Evolutionary conservation across 768 basidiomycete genomes (phyloP).

Genomic region (Lyophyllum shimeji): DNA sequence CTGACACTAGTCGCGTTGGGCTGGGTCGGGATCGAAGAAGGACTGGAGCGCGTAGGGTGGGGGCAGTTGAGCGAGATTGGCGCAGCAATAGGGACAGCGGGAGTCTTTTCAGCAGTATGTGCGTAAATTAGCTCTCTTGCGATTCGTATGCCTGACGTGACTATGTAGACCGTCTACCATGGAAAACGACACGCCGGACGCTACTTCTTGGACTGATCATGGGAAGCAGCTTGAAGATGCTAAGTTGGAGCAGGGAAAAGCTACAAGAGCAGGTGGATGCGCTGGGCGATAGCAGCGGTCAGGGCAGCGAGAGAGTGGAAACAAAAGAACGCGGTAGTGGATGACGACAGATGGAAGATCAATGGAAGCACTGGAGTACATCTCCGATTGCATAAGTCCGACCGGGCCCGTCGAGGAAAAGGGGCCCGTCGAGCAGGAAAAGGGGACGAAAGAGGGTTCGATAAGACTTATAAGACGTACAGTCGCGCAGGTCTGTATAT

Average conservation of each 20-base stretch:
- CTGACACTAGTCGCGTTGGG: slow-evolving; percentile 40
- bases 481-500: not conserved
- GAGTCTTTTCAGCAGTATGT: slow-evolving; percentile 55
- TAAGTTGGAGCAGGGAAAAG: slow-evolving; percentile 37
- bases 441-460: not conserved
- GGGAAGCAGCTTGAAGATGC: slow-evolving; percentile 51
- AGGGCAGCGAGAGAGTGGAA: not conserved
- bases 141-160: slow-evolving; percentile 3
- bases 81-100: slow-evolving; percentile 65
- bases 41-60: slow-evolving; percentile 34
- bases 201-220: slow-evolving; percentile 55
- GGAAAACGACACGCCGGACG: slow-evolving; percentile 46
- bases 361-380: not conserved
- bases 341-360: not conserved
- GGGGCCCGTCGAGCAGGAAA: not conserved
- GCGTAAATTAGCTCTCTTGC: slow-evolving; percentile 23
- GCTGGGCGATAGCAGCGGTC: slow-evolving; percentile 15
- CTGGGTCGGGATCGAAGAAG: slow-evolving; percentile 47
- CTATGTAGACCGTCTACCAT: slow-evolving; percentile 54
- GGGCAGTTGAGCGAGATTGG: slow-evolving; percentile 47
- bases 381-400: not conserved
- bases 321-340: not conserved
- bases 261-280: slow-evolving; percentile 24
- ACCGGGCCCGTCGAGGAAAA: not conserved
- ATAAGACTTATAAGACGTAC: not conserved